Percentiles rank a stretch among this genome's conserved stretches.
Evolutionary conservation across 495 filamentous ascomycete species (phyloP).

Genomic region (Eremomyces bilateralis): DNA sequence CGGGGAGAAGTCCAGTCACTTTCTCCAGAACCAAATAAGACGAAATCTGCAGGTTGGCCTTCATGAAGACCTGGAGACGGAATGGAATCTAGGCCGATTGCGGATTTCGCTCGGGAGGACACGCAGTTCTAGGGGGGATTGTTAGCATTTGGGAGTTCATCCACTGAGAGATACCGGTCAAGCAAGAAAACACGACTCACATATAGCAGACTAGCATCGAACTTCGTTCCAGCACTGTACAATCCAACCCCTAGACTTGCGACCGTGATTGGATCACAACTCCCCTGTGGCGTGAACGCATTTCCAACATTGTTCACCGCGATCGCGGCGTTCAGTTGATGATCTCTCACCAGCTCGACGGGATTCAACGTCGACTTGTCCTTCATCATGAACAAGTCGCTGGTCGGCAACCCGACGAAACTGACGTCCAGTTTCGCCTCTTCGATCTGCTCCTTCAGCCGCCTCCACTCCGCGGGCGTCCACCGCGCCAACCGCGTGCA

Average conservation of each 20-base stretch:
- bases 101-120: constrained; percentile 30
- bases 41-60: constrained; percentile 16
- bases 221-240: constrained; percentile 42
- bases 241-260: constrained; percentile 42
- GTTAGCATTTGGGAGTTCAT: constrained; percentile 1
- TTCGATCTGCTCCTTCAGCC: constrained; percentile 25
- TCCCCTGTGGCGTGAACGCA: constrained; percentile 54
- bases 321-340: constrained; percentile 36
- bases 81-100: constrained; percentile 19
- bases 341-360: constrained; percentile 36
- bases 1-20: constrained; percentile 14
- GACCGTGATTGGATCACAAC: constrained; percentile 43
- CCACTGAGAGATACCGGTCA: background rate
- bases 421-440: constrained; percentile 34
- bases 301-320: constrained; percentile 64
- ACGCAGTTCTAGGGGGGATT: constrained; percentile 23
- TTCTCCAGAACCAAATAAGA: constrained; percentile 12
- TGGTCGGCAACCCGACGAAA: constrained; percentile 51
- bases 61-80: constrained; percentile 2
- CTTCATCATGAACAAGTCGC: constrained; percentile 59
- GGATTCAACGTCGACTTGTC: constrained; percentile 31
- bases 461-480: constrained; percentile 24
- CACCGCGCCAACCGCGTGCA: constrained; percentile 47
- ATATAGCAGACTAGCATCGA: constrained; percentile 36
- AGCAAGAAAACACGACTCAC: constrained; percentile 17